Base-by-base conservation (phyloP, 495 filamentous ascomycete genomes). In the Neurospora sp. region DNA sequence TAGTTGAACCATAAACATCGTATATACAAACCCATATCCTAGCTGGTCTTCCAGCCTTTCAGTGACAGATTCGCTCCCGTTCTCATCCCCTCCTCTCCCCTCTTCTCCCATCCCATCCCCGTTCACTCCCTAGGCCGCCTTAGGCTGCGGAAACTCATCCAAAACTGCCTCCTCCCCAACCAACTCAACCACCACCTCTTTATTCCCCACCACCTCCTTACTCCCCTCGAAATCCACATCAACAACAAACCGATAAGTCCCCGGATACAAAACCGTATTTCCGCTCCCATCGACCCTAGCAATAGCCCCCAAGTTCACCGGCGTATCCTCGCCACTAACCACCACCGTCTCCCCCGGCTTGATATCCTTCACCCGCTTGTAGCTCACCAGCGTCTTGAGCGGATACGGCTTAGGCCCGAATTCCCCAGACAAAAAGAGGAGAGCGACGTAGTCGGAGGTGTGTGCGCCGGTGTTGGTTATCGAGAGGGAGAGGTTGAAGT, bases 141-240 rank as follows among this genome's bases (percentile, higher is more conserved):
- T 43, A 5, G 75, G 75, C 74, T 80, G 80, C 54, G 86, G 86
- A 80, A 81, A 87, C 71, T 79, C 71, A 75, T 87, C 85, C 76
- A 88, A 54, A 71, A 82, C 78, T 21, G 76, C 76, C 70, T 80
- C 74, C 37, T 85, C 77, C 37, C 86, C 86, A 11, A 75, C 79
- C 71, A 88, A 75, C 24, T 75, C 80, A 73, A 87, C 85, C 34
- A 77, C 80, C 72, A 80, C 76, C 39, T 59, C 73, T 17, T 75
- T 75, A 69, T 80, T 76, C 21, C 78, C 28, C 59, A 21, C 69
- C 39, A 70, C 10, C 19, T 10, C n/a, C 34, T 71, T 69, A 66
- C 91, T 89, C 73, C 92, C 71, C 90, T 74, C 36, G 85, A 79
- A 9, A 10, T 91, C 89, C 74, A 92, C 72, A 91, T 74, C 38